A percentile compares a stretch with the other conserved stretches of the same genome.
These are phyloP conservation scores for Fusarium clavum DNA, from an alignment of 2,329 filamentous ascomycete genomes.

Conservation along the genomic window DNA sequence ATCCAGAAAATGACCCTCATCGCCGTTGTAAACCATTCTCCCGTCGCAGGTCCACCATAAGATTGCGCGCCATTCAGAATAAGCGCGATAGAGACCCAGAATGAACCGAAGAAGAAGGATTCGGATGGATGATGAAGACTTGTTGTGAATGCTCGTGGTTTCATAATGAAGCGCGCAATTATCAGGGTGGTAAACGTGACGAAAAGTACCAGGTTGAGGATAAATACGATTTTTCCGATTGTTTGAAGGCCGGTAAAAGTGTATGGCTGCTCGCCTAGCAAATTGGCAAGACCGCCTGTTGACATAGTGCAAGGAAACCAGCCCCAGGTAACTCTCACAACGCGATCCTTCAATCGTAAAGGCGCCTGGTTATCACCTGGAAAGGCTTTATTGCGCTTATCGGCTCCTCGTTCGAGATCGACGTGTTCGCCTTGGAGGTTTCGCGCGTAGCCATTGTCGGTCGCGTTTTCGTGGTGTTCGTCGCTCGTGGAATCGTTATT, in stretches of 20 bases:
- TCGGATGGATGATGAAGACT: slow-evolving; percentile 25
- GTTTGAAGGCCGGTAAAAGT: slow-evolving; percentile 12
- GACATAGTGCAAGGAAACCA: slow-evolving; percentile 31
- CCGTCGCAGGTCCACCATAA: slow-evolving; percentile 15
- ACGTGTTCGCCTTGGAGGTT: neutral
- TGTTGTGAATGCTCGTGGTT: slow-evolving; percentile 13
- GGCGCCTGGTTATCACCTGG: neutral
- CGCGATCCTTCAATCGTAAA: slow-evolving; percentile 11
- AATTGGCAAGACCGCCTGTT: slow-evolving; percentile 22
- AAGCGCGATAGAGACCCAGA: slow-evolving; percentile 15
- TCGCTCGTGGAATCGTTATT: neutral
- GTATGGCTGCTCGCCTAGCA: slow-evolving; percentile 16
- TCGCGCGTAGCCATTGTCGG: neutral
- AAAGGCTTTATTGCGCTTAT: neutral
- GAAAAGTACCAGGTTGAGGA: slow-evolving; percentile 22
- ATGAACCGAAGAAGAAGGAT: slow-evolving; percentile 19
- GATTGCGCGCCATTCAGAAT: slow-evolving; percentile 25
- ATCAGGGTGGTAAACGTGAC: slow-evolving; percentile 7
- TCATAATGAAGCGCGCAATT: slow-evolving; percentile 3
- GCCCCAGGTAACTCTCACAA: slow-evolving; percentile 13
- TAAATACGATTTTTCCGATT: slow-evolving; percentile 23
- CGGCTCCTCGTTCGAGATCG: neutral
- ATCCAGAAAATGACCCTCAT: slow-evolving; percentile 23
- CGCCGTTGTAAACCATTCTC: neutral
- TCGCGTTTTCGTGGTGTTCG: neutral